Conservation (phyloP, 805 yeast genomes). For the Saccharomyces mikatae region DNA sequence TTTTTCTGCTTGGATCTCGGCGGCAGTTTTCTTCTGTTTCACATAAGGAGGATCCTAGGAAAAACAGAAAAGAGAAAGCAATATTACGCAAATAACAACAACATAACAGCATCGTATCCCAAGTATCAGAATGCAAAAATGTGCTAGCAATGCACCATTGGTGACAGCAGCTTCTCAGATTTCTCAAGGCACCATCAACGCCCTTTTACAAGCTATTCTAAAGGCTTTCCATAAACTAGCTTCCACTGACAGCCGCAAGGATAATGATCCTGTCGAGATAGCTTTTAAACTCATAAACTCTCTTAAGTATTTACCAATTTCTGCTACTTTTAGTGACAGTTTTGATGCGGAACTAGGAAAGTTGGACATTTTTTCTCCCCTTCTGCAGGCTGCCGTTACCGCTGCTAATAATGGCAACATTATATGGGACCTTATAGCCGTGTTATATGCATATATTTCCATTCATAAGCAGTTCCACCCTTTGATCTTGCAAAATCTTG, state of each 20-base stretch:
- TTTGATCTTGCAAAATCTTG: slow-evolving; percentile 9
- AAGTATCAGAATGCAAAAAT: background rate
- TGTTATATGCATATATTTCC: slow-evolving; percentile 19
- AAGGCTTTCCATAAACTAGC: background rate
- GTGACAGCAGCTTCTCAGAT: background rate
- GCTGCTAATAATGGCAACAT: slow-evolving; percentile 2
- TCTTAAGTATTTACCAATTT: background rate
- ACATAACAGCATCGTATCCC: background rate
- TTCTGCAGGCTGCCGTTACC: background rate
- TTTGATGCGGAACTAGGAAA: slow-evolving; percentile 1
- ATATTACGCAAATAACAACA: background rate
- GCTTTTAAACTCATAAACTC: background rate
- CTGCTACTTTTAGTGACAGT: background rate
- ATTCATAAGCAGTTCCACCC: slow-evolving; percentile 10
- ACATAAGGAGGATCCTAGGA: background rate
- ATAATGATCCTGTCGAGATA: background rate
- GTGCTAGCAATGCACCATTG: background rate
- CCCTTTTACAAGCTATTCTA: background rate
- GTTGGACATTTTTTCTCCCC: slow-evolving; percentile 10
- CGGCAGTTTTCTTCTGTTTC: background rate
- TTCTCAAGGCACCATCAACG: background rate
- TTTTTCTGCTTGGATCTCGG: background rate
- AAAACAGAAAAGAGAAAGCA: background rate
- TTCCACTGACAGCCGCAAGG: background rate
- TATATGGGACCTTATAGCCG: slow-evolving; percentile 12